Percentiles rank a stretch among this genome's conserved stretches.
These are phyloP conservation scores for Puya raimondii DNA, from an alignment of 176 grass and related monocot species.

Conservation along the genomic window DNA sequence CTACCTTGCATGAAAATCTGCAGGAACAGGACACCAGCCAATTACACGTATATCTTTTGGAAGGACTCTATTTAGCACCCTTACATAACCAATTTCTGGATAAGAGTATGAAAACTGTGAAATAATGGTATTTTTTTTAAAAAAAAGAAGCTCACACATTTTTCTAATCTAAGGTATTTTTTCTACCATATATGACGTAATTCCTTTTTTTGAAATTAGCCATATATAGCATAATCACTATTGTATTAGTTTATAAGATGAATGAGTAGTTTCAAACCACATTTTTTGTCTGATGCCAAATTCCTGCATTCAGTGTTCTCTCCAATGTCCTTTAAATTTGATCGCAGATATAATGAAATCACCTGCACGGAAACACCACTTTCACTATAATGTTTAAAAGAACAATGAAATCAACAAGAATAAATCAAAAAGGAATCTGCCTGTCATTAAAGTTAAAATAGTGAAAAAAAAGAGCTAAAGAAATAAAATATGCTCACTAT, in stretches of 20 bases:
- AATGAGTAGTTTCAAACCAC: conserved; percentile 35
- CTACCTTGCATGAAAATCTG: conserved; percentile 82
- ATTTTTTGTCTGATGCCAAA: conserved; percentile 23
- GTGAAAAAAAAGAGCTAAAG: neutral
- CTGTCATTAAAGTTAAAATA: neutral
- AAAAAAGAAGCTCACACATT: too few relatives aligned
- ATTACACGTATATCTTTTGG: conserved; percentile 81
- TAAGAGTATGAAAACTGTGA: conserved; percentile 7
- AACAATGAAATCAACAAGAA: neutral
- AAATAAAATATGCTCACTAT: conserved; percentile 3
- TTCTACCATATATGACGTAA: too few relatives aligned
- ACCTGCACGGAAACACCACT: conserved; percentile 40
- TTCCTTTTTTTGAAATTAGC: too few relatives aligned
- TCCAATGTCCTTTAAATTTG: conserved; percentile 50
- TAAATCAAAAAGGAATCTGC: neutral
- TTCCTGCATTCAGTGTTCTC: conserved; percentile 8
- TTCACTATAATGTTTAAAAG: neutral
- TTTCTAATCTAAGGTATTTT: too few relatives aligned
- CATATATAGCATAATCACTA: neutral
- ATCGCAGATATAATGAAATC: conserved; percentile 82
- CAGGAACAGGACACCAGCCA: conserved; percentile 73
- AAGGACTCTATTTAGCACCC: conserved; percentile 80
- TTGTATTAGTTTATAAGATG: neutral
- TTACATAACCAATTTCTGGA: conserved; percentile 94
- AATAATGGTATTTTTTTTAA: too few relatives aligned